These are phyloP conservation scores for Cercospora sp. DNA, from an alignment of 2,329 filamentous ascomycete species.

Conservation along the genomic window DNA sequence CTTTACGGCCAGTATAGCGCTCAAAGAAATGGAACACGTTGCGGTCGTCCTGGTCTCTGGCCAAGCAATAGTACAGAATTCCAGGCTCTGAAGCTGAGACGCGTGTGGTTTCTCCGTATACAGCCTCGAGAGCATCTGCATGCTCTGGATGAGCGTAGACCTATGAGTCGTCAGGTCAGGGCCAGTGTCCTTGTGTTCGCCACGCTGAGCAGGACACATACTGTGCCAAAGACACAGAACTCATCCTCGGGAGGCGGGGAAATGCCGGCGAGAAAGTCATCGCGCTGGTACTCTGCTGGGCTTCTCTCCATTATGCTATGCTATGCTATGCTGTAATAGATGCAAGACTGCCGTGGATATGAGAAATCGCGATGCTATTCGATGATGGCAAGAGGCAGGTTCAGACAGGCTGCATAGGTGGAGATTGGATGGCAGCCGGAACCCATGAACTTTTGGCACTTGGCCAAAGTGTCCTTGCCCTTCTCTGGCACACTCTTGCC, in stretches of 20 bases:
- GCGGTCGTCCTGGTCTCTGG: conserved; percentile 34
- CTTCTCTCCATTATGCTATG: conserved; percentile 12
- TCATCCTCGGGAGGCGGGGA: conserved; percentile 17
- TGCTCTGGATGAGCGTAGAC: conserved; percentile 38
- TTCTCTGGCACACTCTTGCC: conserved; percentile 1
- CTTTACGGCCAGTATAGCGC: conserved; percentile 33
- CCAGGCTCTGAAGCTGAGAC: conserved; percentile 34
- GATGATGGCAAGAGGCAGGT: not conserved
- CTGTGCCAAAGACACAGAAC: conserved; percentile 20
- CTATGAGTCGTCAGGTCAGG: not conserved
- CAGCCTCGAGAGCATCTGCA: conserved; percentile 37
- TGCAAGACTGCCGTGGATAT: not conserved
- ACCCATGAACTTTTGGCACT: conserved; percentile 5
- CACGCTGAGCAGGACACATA: not conserved
- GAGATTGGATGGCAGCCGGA: not conserved
- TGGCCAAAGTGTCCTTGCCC: conserved; percentile 1
- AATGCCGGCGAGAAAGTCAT: conserved; percentile 15
- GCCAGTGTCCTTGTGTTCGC: not conserved
- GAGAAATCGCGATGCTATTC: not conserved
- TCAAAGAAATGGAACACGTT: conserved; percentile 42
- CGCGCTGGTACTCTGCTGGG: conserved; percentile 16
- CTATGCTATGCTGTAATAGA: not conserved
- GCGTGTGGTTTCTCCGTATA: conserved; percentile 37
- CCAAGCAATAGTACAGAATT: conserved; percentile 37
- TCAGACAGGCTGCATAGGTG: not conserved